Conservation (phyloP, 805 yeast species). For the Yarrowia keelungensis region DNA sequence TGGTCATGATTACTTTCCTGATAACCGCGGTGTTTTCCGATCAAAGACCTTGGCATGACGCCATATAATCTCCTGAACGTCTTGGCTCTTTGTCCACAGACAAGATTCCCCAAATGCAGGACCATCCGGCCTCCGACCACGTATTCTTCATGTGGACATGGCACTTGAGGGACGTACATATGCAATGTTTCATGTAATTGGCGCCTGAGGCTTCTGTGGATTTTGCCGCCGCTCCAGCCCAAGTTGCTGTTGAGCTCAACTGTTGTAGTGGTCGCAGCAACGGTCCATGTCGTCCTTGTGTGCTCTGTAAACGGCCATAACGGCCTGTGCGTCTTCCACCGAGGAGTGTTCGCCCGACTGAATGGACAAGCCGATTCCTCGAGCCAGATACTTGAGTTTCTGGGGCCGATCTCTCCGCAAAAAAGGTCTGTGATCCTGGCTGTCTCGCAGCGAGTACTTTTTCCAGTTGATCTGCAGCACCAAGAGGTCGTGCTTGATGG, state of each 20-base stretch:
- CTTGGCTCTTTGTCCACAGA: not conserved
- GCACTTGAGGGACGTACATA: not conserved
- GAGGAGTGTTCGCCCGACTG: slow-evolving; percentile 84
- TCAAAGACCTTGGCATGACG: not conserved
- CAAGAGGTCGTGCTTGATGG: slow-evolving; percentile 78
- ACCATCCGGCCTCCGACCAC: slow-evolving; percentile 4
- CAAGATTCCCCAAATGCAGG: not conserved
- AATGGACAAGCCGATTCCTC: slow-evolving; percentile 79
- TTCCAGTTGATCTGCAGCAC: slow-evolving; percentile 75
- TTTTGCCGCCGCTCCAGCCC: not conserved
- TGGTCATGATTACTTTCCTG: not conserved
- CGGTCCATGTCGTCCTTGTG: slow-evolving; percentile 53
- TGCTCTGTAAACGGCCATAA: slow-evolving; percentile 76
- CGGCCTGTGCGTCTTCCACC: slow-evolving; percentile 87
- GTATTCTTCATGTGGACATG: slow-evolving; percentile 3
- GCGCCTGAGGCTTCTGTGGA: not conserved
- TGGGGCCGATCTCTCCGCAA: slow-evolving; percentile 7
- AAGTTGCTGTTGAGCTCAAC: slow-evolving; percentile 4
- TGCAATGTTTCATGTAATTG: slow-evolving; percentile 8
- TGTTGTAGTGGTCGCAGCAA: slow-evolving; percentile 6
- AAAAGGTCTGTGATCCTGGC: slow-evolving; percentile 67
- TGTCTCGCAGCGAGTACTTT: slow-evolving; percentile 68
- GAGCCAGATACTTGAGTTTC: slow-evolving; percentile 56
- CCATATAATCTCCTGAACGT: not conserved
- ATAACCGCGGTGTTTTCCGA: not conserved